These are phyloP conservation scores for Aciculosporium take DNA, from an alignment of 2,329 filamentous ascomycete species.

Conservation along the genomic window DNA sequence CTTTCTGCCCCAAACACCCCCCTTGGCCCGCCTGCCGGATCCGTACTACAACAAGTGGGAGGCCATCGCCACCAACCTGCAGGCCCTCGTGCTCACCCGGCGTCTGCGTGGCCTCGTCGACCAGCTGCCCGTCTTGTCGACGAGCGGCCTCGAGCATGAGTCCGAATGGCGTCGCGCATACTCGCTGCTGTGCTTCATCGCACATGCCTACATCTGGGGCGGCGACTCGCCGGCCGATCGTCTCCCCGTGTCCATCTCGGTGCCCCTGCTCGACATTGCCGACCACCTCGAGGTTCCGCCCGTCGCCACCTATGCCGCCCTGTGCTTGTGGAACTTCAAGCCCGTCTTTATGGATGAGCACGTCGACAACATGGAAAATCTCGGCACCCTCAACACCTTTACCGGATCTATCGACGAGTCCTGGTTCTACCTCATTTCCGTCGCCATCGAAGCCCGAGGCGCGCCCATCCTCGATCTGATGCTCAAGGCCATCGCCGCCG, in stretches of 20 bases:
- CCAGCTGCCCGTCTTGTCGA: conserved; percentile 68
- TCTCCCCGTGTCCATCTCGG: conserved; percentile 67
- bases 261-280: conserved; percentile 68
- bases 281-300: conserved; percentile 71
- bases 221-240: conserved; percentile 68
- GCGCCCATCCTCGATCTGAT: conserved; percentile 79
- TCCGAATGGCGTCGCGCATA: conserved; percentile 92
- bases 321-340: conserved; percentile 95
- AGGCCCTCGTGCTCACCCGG: conserved; percentile 72
- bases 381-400: conserved; percentile 78
- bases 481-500: conserved; percentile 74
- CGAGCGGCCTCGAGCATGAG: conserved; percentile 64
- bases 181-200: conserved; percentile 76
- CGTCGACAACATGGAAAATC: conserved; percentile 72
- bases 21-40: conserved; percentile 68
- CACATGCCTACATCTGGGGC: conserved; percentile 94
- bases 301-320: conserved; percentile 83
- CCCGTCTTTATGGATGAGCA: conserved; percentile 73
- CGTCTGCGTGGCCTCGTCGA: conserved; percentile 70
- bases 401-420: conserved; percentile 93
- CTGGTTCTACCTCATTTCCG: conserved; percentile 95
- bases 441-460: conserved; percentile 87
- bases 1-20: conserved; percentile 72
- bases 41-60: conserved; percentile 96
- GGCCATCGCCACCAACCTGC: conserved; percentile 68